These are phyloP conservation scores for Boletus edulis DNA, from an alignment of 768 basidiomycete species.

Conservation along the genomic window DNA sequence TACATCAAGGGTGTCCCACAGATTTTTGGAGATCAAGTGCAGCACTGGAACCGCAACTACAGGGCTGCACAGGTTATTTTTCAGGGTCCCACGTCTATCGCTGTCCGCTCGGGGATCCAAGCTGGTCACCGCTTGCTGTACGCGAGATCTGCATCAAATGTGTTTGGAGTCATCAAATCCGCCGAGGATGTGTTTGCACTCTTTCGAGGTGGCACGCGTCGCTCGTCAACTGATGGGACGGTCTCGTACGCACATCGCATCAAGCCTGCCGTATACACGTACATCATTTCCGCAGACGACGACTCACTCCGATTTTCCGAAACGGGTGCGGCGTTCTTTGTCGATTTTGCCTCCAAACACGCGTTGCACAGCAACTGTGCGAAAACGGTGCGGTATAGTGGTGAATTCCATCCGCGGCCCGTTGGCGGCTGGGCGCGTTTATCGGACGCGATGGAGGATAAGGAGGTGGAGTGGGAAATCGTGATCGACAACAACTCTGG, in stretches of 20 bases:
- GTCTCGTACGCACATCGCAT: constrained; percentile 43
- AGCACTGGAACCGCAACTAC: constrained; percentile 68
- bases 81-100: constrained; percentile 53
- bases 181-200: constrained; percentile 49
- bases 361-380: constrained; percentile 79
- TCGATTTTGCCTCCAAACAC: constrained; percentile 85
- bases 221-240: constrained; percentile 10
- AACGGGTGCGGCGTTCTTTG: constrained; percentile 84
- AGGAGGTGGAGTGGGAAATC: constrained; percentile 69
- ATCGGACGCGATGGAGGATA: constrained; percentile 51
- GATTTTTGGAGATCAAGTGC: constrained; percentile 58
- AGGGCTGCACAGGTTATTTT: constrained; percentile 74
- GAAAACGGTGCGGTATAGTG: constrained; percentile 63
- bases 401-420: constrained; percentile 78
- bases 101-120: constrained; percentile 67
- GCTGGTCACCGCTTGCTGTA: constrained; percentile 75
- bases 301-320: constrained; percentile 81
- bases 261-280: constrained; percentile 84
- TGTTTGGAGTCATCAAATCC: constrained; percentile 56
- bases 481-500: constrained; percentile 87
- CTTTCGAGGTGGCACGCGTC: constrained; percentile 43
- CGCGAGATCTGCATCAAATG: constrained; percentile 60
- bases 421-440: constrained; percentile 67
- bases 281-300: constrained; percentile 74
- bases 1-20: constrained; percentile 57